These are phyloP conservation scores for Cryoendolithus antarcticus DNA, from an alignment of 2,329 filamentous ascomycete species.

Conservation along the genomic window DNA sequence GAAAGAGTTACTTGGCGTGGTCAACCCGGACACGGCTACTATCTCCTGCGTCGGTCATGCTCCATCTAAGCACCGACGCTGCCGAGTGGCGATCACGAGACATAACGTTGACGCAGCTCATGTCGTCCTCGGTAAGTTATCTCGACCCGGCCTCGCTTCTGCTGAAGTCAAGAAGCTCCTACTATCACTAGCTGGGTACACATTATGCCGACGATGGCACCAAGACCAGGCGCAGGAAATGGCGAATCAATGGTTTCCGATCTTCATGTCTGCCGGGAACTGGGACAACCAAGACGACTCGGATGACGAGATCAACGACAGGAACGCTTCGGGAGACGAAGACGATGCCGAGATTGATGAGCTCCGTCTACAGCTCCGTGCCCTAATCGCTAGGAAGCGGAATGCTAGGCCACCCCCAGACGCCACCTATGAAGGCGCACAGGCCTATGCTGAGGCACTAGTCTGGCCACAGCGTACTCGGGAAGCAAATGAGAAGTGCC, in stretches of 20 bases:
- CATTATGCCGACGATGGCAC: neutral
- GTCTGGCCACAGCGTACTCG: neutral
- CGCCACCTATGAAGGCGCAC: neutral
- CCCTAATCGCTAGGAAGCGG: too few species aligned
- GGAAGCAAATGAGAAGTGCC: neutral
- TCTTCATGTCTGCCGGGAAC: neutral
- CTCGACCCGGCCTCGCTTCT: neutral
- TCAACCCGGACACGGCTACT: conserved; percentile 1
- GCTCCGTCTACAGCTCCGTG: too few species aligned
- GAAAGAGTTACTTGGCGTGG: neutral
- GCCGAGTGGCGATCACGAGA: neutral
- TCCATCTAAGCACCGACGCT: neutral
- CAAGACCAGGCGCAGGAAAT: neutral
- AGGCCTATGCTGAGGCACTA: neutral
- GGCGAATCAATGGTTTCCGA: neutral
- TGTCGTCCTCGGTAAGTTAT: neutral
- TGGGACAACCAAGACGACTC: neutral
- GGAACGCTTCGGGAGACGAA: neutral
- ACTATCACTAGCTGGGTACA: neutral
- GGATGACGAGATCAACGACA: neutral
- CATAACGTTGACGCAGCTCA: neutral
- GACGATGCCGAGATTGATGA: neutral
- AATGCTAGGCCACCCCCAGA: neutral
- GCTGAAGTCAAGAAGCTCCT: neutral
- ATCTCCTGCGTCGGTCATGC: conserved; percentile 3